Conservation (phyloP, 2,329 filamentous ascomycete species). For the Mycogone perniciosa region DNA sequence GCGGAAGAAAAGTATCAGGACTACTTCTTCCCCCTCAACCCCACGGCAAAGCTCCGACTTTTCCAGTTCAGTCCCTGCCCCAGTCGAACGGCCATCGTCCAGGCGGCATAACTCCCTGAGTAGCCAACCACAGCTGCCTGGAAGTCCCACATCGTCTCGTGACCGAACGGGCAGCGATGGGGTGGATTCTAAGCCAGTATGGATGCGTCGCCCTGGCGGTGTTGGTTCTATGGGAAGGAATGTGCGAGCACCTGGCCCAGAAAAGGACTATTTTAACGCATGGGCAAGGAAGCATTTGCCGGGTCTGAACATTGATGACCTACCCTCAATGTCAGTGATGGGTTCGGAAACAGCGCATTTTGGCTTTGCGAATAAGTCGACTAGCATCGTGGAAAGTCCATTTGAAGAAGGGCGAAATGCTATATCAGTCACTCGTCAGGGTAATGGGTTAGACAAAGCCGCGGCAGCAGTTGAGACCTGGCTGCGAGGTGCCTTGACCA, state of each 20-base stretch:
- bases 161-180: conserved; percentile 33
- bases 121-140: conserved; percentile 28
- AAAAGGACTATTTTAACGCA: conserved; percentile 75
- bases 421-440: conserved; percentile 37
- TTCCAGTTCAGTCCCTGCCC: conserved; percentile 37
- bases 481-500: conserved; percentile 74
- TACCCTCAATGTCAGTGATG: conserved; percentile 61
- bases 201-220: conserved; percentile 78
- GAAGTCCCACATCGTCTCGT: conserved; percentile 30
- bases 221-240: conserved; percentile 74
- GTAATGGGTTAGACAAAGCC: conserved; percentile 66
- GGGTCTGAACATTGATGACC: conserved; percentile 62
- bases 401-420: conserved; percentile 42
- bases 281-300: conserved; percentile 81
- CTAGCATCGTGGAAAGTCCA: conserved; percentile 45
- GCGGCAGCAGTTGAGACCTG: conserved; percentile 85
- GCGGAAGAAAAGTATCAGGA: conserved; percentile 72
- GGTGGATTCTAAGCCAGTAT: conserved; percentile 41
- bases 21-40: conserved; percentile 59
- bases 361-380: conserved; percentile 39
- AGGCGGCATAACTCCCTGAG: conserved; percentile 39
- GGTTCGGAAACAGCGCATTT: conserved; percentile 54
- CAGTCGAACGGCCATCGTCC: conserved; percentile 28
- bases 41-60: conserved; percentile 61
- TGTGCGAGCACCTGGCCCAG: conserved; percentile 71